phyloP scores from a whole-genome alignment of 1,139 yeast species.

The Blastobotrys raffinosifermentans region DNA sequence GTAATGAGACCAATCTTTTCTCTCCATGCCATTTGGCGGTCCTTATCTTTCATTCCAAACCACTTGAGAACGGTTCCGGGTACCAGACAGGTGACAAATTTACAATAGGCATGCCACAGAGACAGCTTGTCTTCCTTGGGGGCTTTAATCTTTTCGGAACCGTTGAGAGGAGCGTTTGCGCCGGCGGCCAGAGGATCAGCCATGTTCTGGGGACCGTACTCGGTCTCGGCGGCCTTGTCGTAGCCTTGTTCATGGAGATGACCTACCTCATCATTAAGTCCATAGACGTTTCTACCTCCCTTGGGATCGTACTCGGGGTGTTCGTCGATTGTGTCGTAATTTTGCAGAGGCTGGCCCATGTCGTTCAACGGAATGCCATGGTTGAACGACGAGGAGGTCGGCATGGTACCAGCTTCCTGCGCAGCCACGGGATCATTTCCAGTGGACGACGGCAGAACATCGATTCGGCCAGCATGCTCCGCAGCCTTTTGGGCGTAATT shows the following conservation, averaged over 20 bases:
- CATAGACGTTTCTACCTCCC: constrained; percentile 50
- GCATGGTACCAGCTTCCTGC: no score
- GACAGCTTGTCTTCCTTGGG: constrained; percentile 37
- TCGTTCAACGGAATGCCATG: constrained; percentile 16
- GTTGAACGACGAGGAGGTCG: no score
- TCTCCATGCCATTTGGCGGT: constrained; percentile 93
- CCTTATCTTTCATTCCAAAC: constrained; percentile 73
- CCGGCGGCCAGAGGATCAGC: constrained; percentile 9
- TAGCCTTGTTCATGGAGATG: constrained; percentile 6
- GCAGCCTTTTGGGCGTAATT: constrained; percentile 75
- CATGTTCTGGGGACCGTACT: constrained; percentile 16
- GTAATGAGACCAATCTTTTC: constrained; percentile 85
- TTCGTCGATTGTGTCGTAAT: constrained; percentile 11
- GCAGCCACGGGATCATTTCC: constrained; percentile 64
- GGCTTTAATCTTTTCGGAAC: constrained; percentile 10
- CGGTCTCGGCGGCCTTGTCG: constrained; percentile 7
- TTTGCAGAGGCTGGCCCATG: constrained; percentile 13
- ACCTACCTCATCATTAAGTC: constrained; percentile 53
- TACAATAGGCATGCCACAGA: constrained; percentile 79
- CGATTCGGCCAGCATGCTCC: constrained; percentile 55
- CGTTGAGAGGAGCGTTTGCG: constrained; percentile 11
- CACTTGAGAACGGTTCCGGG: constrained; percentile 67
- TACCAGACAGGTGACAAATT: constrained; percentile 82
- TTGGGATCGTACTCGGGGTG: constrained; percentile 20
- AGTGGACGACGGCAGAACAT: constrained; percentile 62